Base-by-base conservation (phyloP, 768 basidiomycete species). In the Serendipita vermifera region DNA sequence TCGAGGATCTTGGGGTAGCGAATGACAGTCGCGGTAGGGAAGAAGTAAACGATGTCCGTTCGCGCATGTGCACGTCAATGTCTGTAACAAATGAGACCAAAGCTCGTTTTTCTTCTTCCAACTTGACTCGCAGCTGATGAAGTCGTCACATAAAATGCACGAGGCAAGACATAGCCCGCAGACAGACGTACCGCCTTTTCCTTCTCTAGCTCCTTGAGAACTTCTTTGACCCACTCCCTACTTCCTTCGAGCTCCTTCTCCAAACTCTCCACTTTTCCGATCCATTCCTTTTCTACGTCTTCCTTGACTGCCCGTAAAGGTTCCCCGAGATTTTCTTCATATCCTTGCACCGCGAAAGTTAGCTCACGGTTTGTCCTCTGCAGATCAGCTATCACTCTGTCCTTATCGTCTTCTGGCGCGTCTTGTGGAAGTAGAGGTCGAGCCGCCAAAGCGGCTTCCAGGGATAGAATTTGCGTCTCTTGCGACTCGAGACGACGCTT, bases 401-500 rank as follows among this genome's bases (percentile, higher is more conserved):
- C 85, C 65, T 91, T 88, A 59, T 86, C 83, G 20, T 72, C 71
- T 57, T 83, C 82, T 0, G 83, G 74, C 24, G 83, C 83, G 54
- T 80, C 77, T 0, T 77, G 70, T 1, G 83, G 78, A 7, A 85
- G 68, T 33, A 77, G 74, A 0, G 88, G 85, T 3, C 87, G 78
- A 5, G 84, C 76, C 2, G 79, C 75, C 3, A 94, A 74, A 0
- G 87, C 79, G 0, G 79, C 81, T 66, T 92, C 87, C 2, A 94
- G 76, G 0, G 87, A 85, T 2, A 90, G 74, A 46, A 94, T 88
- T 62, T 93, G 87, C 5, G 77, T 82, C 0, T 82, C 77, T 62
- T 94, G 90, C 0, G 84, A 78, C 38, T 90, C 85, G 33, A 94
- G 68, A 60, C 91, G 79, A 17, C 81, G 76, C 26, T 85, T 77